Percentiles rank a stretch among this genome's conserved stretches.
Conservation (phyloP, 768 basidiomycete species). For the Amanita thiersii region DNA sequence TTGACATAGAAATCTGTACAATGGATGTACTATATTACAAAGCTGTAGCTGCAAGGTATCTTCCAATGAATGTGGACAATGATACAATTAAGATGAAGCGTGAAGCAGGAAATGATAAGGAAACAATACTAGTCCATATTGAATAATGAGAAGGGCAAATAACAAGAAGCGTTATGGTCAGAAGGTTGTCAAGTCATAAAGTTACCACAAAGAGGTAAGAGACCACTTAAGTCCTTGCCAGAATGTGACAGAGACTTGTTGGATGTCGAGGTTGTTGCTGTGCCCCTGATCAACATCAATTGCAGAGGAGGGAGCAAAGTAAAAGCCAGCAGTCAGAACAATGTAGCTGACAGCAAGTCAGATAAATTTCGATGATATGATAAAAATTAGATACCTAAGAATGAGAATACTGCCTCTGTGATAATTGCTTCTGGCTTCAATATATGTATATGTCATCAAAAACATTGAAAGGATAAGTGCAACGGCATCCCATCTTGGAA, state of each 20-base stretch:
- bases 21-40: conserved; percentile 6
- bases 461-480: conserved; percentile 94
- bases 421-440: conserved; percentile 98
- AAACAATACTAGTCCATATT: neutral
- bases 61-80: neutral
- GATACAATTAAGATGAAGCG: conserved; percentile 1
- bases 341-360: conserved; percentile 56
- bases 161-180: neutral
- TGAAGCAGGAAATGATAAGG: neutral
- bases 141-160: neutral
- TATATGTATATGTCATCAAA: conserved; percentile 96
- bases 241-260: conserved; percentile 29
- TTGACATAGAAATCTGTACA: conserved; percentile 6
- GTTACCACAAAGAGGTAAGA: conserved; percentile 19
- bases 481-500: conserved; percentile 98
- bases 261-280: conserved; percentile 16
- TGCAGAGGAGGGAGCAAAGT: conserved; percentile 63
- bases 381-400: conserved; percentile 52
- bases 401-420: conserved; percentile 95
- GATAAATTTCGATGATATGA: conserved; percentile 6
- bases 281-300: conserved; percentile 30
- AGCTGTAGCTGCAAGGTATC: conserved; percentile 2
- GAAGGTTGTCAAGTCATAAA: neutral
- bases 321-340: conserved; percentile 88
- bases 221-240: conserved; percentile 34